Conservation (phyloP, 495 filamentous ascomycete species). For the Bombardia bombarda region DNA sequence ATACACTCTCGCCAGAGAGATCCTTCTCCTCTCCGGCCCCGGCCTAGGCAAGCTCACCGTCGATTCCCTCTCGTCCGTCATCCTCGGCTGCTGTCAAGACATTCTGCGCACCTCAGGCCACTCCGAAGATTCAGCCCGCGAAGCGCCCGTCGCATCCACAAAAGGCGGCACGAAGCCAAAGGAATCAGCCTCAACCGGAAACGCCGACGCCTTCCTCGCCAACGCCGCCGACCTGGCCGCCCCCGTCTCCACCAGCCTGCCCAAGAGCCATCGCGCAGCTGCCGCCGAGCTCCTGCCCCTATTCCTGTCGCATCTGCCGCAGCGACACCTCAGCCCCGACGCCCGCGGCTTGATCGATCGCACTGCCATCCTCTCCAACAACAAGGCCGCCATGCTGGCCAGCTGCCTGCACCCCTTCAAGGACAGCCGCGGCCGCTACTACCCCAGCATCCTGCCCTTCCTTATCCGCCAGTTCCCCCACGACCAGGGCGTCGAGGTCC, state of each 20-base stretch:
- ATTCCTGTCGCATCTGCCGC: slow-evolving; percentile 51
- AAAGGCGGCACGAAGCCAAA: slow-evolving; percentile 5
- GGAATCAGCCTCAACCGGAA: slow-evolving; percentile 21
- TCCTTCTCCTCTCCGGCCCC: slow-evolving; percentile 55
- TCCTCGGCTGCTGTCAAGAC: slow-evolving; percentile 58
- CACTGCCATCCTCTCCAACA: slow-evolving; percentile 60
- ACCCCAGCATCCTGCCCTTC: slow-evolving; percentile 69
- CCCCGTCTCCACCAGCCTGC: slow-evolving; percentile 41
- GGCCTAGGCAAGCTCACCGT: slow-evolving; percentile 55
- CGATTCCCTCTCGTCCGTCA: slow-evolving; percentile 45
- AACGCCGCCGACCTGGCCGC: slow-evolving; percentile 11
- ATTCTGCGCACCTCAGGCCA: slow-evolving; percentile 41
- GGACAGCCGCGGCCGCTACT: slow-evolving; percentile 46
- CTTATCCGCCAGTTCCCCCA: slow-evolving; percentile 52
- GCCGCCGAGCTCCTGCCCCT: slow-evolving; percentile 53
- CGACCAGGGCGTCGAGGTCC: slow-evolving; percentile 57
- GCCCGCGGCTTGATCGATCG: slow-evolving; percentile 66
- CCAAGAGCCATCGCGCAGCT: not conserved
- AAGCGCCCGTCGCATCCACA: slow-evolving; percentile 3
- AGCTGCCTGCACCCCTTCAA: slow-evolving; percentile 70
- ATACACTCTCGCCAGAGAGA: slow-evolving; percentile 47
- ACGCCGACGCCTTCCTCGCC: slow-evolving; percentile 34
- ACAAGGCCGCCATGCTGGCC: slow-evolving; percentile 63
- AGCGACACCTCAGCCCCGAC: slow-evolving; percentile 51
- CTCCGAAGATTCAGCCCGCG: slow-evolving; percentile 11